Evolutionary conservation across 148 eudicot species (phyloP).

Genomic region (Dianthus caryophyllus): DNA sequence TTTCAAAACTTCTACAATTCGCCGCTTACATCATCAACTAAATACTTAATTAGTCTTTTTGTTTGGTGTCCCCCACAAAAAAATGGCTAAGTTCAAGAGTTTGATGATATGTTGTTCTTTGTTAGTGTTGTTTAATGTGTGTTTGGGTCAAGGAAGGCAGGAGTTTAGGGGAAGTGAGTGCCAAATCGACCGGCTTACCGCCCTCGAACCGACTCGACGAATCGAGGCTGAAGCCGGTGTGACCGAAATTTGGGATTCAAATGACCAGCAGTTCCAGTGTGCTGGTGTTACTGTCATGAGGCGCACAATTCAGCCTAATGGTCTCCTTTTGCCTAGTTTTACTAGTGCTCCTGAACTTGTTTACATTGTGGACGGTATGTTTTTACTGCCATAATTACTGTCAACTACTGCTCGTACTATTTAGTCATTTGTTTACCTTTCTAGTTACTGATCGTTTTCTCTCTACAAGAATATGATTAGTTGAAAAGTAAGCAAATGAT

Average conservation of each 20-base stretch:
- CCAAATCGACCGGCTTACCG: slow-evolving; percentile 40
- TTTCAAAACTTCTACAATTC: slow-evolving; percentile 25
- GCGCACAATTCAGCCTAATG: slow-evolving; percentile 44
- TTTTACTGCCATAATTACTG: too few species aligned
- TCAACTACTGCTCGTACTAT: too few species aligned
- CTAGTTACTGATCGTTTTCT: too few species aligned
- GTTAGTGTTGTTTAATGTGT: slow-evolving; percentile 33
- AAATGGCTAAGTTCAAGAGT: slow-evolving; percentile 41
- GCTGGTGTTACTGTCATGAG: slow-evolving; percentile 57
- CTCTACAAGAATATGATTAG: too few species aligned
- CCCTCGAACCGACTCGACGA: slow-evolving; percentile 47
- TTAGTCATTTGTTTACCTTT: too few species aligned
- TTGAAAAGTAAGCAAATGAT: too few species aligned
- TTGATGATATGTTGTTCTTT: slow-evolving; percentile 26
- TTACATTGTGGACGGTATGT: slow-evolving; percentile 52
- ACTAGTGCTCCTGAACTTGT: slow-evolving; percentile 43
- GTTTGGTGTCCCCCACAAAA: neutral
- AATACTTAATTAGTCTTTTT: neutral
- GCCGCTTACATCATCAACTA: slow-evolving; percentile 22
- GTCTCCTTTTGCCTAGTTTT: slow-evolving; percentile 67
- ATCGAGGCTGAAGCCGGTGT: slow-evolving; percentile 58
- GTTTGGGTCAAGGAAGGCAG: slow-evolving; percentile 26
- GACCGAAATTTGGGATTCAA: slow-evolving; percentile 59
- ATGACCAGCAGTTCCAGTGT: slow-evolving; percentile 53
- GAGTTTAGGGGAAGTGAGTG: slow-evolving; percentile 40